Base-by-base conservation (phyloP, 768 basidiomycete genomes). In the Tylopilus balloui region DNA sequence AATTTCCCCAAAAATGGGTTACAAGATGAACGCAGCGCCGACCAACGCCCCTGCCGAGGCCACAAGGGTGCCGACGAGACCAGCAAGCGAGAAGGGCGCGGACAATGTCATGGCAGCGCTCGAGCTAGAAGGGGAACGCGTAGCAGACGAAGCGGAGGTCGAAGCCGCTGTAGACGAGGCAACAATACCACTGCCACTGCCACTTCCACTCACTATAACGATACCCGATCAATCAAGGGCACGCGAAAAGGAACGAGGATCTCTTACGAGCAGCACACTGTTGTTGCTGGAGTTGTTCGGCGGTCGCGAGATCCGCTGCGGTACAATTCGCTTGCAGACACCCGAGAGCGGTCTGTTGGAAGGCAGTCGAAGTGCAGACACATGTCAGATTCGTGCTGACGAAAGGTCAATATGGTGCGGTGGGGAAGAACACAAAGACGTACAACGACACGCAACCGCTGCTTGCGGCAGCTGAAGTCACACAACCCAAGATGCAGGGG, bases 261-360 rank as follows among this genome's bases (percentile, higher is more conserved):
- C 2, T 52, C 62, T 20, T 37, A 65, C 65, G 0, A 3, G 14
- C 1, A n/a, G 45, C 67, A 56, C 77, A 78, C 50, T 73, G 51
- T 4, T 31, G 0, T 2, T 38, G 2, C 47, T 76, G 67, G 24
- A 74, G 63, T 11, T 45, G 44, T 11, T 19, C 1, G 0, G 76
- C 77, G 1, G 66, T n/a, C 1, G 43, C 6, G 1, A 57, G 2
- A 10, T 77, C 77, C 0, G 46, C 42, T 0, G 62, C 0, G 0
- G 69, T 57, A 51, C 77, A 78, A 34, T 56, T 67, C 1, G 52
- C n/a, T 19, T 24, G 1, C 19, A 78, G 61, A 55, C 77, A 78
- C 6, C 24, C 1, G 0, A 1, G 8, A 3, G 70, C 70, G 1
- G 61, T 60, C 4, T 1, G 0, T 48, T 76, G 74, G 73, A 74